A percentile compares a stretch with the other conserved stretches of the same genome.
phyloP scores from a whole-genome alignment of 73 alveolate genomes.

The Paraurostyla sp. region DNA sequence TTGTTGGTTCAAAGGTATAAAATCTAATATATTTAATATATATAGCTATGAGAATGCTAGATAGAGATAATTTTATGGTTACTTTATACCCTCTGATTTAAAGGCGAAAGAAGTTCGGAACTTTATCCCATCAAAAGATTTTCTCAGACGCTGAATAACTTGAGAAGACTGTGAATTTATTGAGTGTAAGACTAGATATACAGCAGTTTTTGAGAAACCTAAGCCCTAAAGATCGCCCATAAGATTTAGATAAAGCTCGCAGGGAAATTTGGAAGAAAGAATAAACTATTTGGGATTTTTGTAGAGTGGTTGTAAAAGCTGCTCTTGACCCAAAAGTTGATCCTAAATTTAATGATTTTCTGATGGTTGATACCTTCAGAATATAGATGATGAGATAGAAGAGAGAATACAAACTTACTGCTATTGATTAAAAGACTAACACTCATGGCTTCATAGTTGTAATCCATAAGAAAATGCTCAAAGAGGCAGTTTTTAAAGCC shows the following conservation, averaged over 20 bases:
- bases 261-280: constrained; percentile 39
- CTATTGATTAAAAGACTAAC: neutral
- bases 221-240: neutral
- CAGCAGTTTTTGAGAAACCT: neutral
- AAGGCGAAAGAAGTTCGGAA: neutral
- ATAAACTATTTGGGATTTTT: neutral
- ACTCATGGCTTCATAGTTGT: constrained; percentile 41
- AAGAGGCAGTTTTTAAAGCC: constrained; percentile 27
- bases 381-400: neutral
- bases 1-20: constrained; percentile 27
- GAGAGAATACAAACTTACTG: constrained; percentile 18
- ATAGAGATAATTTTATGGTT: constrained; percentile 22
- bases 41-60: constrained; percentile 23
- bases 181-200: neutral
- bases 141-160: neutral
- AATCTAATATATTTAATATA: too few relatives aligned
- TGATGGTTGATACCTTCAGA: neutral
- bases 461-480: constrained; percentile 26
- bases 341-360: neutral
- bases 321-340: constrained; percentile 26
- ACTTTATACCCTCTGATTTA: neutral
- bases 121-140: neutral
- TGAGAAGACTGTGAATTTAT: neutral
- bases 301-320: neutral
- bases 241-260: too few relatives aligned